Percentiles rank a stretch among this genome's conserved stretches.
These are phyloP conservation scores for Penicillium salamii DNA, from an alignment of 495 filamentous ascomycete genomes.

Conservation along the genomic window DNA sequence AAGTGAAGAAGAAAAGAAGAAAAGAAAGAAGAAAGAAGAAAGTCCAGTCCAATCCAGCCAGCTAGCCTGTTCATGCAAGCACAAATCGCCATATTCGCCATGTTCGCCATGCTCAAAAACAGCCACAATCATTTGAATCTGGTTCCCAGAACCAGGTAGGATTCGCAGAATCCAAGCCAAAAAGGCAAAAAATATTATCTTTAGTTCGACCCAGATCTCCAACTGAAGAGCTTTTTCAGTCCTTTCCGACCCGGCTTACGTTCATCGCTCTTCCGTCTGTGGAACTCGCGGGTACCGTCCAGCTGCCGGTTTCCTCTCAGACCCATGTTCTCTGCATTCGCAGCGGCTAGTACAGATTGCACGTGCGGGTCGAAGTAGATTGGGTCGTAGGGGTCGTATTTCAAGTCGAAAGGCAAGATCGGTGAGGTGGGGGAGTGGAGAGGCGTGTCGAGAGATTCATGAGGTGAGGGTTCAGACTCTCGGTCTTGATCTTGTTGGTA, in stretches of 20 bases:
- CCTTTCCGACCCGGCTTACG: slow-evolving; percentile 17
- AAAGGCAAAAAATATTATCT: no score
- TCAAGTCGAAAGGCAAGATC: not conserved
- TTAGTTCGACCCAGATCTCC: slow-evolving; percentile 19
- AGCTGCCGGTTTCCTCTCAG: slow-evolving; percentile 23
- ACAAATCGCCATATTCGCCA: slow-evolving; percentile 4
- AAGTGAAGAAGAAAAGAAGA: slow-evolving; percentile 15
- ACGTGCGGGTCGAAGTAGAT: slow-evolving; percentile 27
- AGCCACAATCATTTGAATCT: not conserved
- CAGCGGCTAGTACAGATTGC: slow-evolving; percentile 28
- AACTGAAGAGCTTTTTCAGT: slow-evolving; percentile 27
- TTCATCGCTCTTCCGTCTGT: slow-evolving; percentile 7
- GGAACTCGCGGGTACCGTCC: slow-evolving; percentile 2
- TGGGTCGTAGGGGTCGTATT: slow-evolving; percentile 17
- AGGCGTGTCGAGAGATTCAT: slow-evolving; percentile 2
- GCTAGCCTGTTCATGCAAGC: not conserved
- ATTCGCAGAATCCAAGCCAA: not conserved
- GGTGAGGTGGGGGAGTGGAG: slow-evolving; percentile 5
- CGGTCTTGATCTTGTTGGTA: not conserved
- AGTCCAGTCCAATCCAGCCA: not conserved
- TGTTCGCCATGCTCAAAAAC: not conserved
- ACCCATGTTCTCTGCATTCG: slow-evolving; percentile 29
- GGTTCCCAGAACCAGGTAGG: not conserved
- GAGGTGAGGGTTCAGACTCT: not conserved
- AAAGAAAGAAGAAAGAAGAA: slow-evolving; percentile 4